Base-by-base conservation (phyloP, 2,329 filamentous ascomycete species). In the Penicillium sp. region DNA sequence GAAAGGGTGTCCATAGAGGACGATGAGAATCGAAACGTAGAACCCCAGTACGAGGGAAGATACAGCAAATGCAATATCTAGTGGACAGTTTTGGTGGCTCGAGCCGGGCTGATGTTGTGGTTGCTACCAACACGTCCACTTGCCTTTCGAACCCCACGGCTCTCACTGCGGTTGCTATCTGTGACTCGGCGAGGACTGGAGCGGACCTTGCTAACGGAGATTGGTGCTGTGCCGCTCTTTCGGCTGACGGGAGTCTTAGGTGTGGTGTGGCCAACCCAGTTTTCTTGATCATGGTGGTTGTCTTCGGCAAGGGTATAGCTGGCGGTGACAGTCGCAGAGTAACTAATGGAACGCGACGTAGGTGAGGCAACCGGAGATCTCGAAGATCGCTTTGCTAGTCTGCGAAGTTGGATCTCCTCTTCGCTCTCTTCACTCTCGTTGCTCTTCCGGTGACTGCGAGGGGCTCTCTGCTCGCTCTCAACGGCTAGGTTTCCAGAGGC, bases 401-500 rank as follows among this genome's bases (percentile, higher is more conserved):
- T 85, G 46, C 91, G 88, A 43, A 96, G 76, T 67, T 92, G 88
- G 65, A 85, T 83, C 70, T 96, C 91, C 67, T 96, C 90, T 56
- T 96, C 92, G 18, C 88, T 89, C 69, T 94, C 89, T 44, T 78
- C 72, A 34, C 64, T 76, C 68, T 69, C 82, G 16, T 82, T 81
- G 13, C 84, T 86, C 39, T 83, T 80, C 32, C 84, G 85, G 63
- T 88, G 81, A 10, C 58, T 55, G 38, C 64, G 63, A 16, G 40
- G 81, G 78, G 47, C 86, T 76, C 53, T 84, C 72, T 68, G 65
- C 11, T 74, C 70, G 22, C 67, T 68, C 5, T 75, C 72, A 21
- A 71, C 55, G 16, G 68, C 62, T 29, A 83, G 61, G 70, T 60
- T 64, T 5, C 72, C 75, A 6, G 80, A 82, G 6, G 79, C 73